A percentile compares a stretch with the other conserved stretches of the same genome.
Evolutionary conservation across 139 green algal genomes (phyloP).

Genomic region (Yamagishiella unicocca): DNA sequence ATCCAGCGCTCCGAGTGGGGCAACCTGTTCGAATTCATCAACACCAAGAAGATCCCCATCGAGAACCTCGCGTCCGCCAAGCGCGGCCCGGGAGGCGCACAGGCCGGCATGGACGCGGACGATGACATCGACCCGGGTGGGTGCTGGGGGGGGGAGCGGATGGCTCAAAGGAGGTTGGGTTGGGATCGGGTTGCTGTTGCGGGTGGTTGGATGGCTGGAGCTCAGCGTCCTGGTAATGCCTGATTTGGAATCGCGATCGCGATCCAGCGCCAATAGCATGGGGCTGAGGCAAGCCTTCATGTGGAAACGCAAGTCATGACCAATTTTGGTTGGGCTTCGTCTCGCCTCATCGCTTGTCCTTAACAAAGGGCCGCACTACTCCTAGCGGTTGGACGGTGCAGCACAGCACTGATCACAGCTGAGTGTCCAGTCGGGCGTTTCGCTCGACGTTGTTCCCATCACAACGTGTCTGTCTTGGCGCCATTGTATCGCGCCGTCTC

Average conservation of each 20-base stretch:
- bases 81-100: constrained; percentile 68
- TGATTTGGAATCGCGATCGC: too few species aligned
- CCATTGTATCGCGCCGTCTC: not conserved
- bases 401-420: too few species aligned
- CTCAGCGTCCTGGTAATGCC: too few species aligned
- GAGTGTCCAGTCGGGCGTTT: not conserved
- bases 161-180: not conserved
- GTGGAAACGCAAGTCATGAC: too few species aligned
- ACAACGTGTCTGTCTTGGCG: not conserved
- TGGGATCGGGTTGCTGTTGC: not conserved
- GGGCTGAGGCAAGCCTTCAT: too few species aligned
- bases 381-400: too few species aligned
- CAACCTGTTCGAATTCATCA: constrained; percentile 94
- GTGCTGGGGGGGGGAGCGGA: not conserved
- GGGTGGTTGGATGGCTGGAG: too few species aligned
- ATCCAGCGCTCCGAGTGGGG: constrained; percentile 93
- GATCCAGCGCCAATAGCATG: too few species aligned
- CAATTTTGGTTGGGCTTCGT: too few species aligned
- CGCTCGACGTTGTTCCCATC: not conserved
- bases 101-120: constrained; percentile 54
- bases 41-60: constrained; percentile 85
- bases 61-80: constrained; percentile 88
- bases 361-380: too few species aligned
- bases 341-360: too few species aligned
- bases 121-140: constrained; percentile 78